Conservation (phyloP, 192 early-diverging fungal genomes). For the Phycomyces blakesleeanus region DNA sequence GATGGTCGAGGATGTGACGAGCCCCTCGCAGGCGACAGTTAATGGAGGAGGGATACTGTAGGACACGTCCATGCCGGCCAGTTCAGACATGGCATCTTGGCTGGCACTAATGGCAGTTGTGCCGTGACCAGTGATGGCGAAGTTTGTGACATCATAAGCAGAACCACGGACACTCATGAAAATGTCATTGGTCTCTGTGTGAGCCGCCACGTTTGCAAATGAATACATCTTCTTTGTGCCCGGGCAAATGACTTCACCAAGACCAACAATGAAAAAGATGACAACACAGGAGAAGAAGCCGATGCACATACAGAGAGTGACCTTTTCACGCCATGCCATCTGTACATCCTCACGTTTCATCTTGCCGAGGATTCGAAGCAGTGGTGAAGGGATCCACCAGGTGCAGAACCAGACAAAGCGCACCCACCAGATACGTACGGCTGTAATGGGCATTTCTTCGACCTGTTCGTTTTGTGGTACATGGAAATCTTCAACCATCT, state of each 20-base stretch:
- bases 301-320: constrained; percentile 82
- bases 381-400: constrained; percentile 74
- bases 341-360: constrained; percentile 89
- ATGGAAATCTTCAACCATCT: constrained; percentile 38
- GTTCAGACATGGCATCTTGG: constrained; percentile 36
- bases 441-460: constrained; percentile 50
- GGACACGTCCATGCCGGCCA: constrained; percentile 64
- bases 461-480: constrained; percentile 38
- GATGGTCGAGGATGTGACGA: constrained; percentile 28
- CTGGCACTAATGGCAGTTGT: constrained; percentile 33
- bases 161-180: constrained; percentile 57
- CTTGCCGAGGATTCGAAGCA: constrained; percentile 56
- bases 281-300: constrained; percentile 69
- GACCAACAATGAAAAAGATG: constrained; percentile 87
- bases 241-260: constrained; percentile 84
- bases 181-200: constrained; percentile 52
- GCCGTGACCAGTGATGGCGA: constrained; percentile 58
- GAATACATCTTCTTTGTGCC: constrained; percentile 60
- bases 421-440: constrained; percentile 64
- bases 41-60: constrained; percentile 53
- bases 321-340: constrained; percentile 97
- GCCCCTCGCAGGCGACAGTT: constrained; percentile 51
- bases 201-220: constrained; percentile 51
- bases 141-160: constrained; percentile 69
- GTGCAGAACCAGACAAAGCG: constrained; percentile 80